Conservation (phyloP, 1,139 yeast species). For the Magnusiomyces paraingens region DNA sequence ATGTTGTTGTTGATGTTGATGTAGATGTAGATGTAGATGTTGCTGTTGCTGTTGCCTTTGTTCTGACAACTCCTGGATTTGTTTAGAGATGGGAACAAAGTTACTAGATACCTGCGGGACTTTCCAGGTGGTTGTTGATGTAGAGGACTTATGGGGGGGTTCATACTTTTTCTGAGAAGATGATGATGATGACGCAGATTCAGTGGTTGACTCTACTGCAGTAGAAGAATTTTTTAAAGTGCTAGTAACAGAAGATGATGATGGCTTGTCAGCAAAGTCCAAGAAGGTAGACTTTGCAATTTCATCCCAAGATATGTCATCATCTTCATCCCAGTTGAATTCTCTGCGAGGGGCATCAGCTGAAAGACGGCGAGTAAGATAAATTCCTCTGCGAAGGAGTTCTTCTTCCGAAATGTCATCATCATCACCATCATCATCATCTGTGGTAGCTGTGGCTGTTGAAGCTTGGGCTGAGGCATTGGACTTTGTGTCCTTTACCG, state of each 20-base stretch:
- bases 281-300: slow-evolving; percentile 21
- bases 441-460: slow-evolving; percentile 1
- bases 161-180: background rate
- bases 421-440: background rate
- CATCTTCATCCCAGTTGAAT: slow-evolving; percentile 40
- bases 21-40: too few species aligned
- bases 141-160: background rate
- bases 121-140: slow-evolving; percentile 1
- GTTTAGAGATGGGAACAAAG: slow-evolving; percentile 5
- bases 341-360: slow-evolving; percentile 24
- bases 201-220: background rate
- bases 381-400: slow-evolving; percentile 32
- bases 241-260: slow-evolving; percentile 14
- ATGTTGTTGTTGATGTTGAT: slow-evolving; percentile 7
- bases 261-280: slow-evolving; percentile 16
- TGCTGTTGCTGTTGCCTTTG: slow-evolving; percentile 17
- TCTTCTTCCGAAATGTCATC: slow-evolving; percentile 31
- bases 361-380: slow-evolving; percentile 31
- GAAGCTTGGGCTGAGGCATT: slow-evolving; percentile 7
- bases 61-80: slow-evolving; percentile 8
- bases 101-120: background rate
- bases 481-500: slow-evolving; percentile 8
- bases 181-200: background rate
- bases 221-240: background rate
- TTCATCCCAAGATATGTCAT: slow-evolving; percentile 30